Percentiles rank a stretch among this genome's conserved stretches.
phyloP scores from a whole-genome alignment of 2,329 filamentous ascomycete genomes.

The Ophiostoma ulmi region DNA sequence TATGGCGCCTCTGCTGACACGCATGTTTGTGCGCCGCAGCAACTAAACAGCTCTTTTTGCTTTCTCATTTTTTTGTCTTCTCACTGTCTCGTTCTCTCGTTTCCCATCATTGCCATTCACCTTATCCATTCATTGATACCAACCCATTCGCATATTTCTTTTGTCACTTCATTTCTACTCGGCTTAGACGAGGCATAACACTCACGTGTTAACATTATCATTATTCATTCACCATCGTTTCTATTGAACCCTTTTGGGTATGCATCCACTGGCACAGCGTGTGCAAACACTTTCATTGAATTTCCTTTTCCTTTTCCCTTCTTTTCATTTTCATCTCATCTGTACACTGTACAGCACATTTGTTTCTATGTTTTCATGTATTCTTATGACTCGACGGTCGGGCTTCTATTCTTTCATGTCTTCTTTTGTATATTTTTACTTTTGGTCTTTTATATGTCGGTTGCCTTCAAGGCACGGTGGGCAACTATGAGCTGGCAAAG shows the following conservation, averaged over 20 bases:
- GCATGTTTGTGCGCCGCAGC: conserved; percentile 29
- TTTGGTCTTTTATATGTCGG: background rate
- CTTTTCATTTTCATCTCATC: conserved; percentile 3
- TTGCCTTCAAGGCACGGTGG: background rate
- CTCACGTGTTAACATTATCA: conserved; percentile 4
- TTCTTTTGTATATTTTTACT: background rate
- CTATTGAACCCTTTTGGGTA: background rate
- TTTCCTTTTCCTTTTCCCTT: background rate
- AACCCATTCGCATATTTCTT: conserved; percentile 3
- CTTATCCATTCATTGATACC: conserved; percentile 10
- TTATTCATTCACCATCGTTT: background rate
- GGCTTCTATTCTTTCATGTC: conserved; percentile 12
- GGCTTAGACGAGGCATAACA: conserved; percentile 7
- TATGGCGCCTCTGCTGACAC: conserved; percentile 23
- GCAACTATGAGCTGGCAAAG: conserved; percentile 3
- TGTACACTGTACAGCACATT: background rate
- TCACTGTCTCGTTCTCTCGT: background rate
- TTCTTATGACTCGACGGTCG: conserved; percentile 15
- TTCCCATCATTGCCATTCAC: background rate
- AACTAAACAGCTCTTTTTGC: conserved; percentile 14
- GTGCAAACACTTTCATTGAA: conserved; percentile 2
- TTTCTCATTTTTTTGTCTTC: background rate
- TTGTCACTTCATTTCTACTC: conserved; percentile 4
- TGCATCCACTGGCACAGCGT: conserved; percentile 12
- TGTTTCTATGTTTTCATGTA: conserved; percentile 16